phyloP scores from a whole-genome alignment of 768 basidiomycete genomes.

The Russula sp. region DNA sequence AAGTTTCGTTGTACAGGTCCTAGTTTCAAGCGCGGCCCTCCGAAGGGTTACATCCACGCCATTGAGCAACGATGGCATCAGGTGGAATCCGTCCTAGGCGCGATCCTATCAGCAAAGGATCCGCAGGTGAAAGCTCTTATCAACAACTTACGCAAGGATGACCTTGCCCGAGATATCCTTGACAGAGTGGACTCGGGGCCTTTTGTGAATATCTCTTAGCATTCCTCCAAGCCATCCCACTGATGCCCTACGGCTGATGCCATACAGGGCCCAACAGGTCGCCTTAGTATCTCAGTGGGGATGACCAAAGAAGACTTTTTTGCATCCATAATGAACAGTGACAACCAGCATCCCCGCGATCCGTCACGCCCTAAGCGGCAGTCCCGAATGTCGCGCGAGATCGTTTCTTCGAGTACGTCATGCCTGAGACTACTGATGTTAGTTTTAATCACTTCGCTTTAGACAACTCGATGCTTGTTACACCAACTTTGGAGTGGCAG shows the following conservation, averaged over 20 bases:
- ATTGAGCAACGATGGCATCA: constrained; percentile 91
- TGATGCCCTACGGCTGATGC: constrained; percentile 3
- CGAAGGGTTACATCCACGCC: constrained; percentile 88
- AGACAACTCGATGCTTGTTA: constrained; percentile 55
- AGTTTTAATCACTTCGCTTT: not conserved
- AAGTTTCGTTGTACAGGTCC: constrained; percentile 41
- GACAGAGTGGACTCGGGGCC: constrained; percentile 71
- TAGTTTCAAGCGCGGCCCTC: constrained; percentile 76
- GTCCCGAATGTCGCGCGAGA: constrained; percentile 70
- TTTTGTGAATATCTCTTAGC: constrained; percentile 44
- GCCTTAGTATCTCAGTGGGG: constrained; percentile 49
- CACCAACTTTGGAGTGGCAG: constrained; percentile 74
- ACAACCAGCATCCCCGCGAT: constrained; percentile 41
- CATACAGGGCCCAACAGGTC: constrained; percentile 59
- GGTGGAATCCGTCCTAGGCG: constrained; percentile 83
- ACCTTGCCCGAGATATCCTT: constrained; percentile 70
- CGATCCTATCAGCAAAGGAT: constrained; percentile 67
- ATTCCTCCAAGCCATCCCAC: not conserved
- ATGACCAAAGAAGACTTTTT: constrained; percentile 75
- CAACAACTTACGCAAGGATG: constrained; percentile 58
- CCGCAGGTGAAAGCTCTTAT: constrained; percentile 55
- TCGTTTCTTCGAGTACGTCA: constrained; percentile 62
- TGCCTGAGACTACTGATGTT: not conserved
- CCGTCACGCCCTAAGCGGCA: constrained; percentile 58
- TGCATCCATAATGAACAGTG: constrained; percentile 60